Evolutionary conservation across 768 basidiomycete species (phyloP), one percentile per base, ranked within the genome.

Genomic region (Rubroboletus pulcherrimus): DNA sequence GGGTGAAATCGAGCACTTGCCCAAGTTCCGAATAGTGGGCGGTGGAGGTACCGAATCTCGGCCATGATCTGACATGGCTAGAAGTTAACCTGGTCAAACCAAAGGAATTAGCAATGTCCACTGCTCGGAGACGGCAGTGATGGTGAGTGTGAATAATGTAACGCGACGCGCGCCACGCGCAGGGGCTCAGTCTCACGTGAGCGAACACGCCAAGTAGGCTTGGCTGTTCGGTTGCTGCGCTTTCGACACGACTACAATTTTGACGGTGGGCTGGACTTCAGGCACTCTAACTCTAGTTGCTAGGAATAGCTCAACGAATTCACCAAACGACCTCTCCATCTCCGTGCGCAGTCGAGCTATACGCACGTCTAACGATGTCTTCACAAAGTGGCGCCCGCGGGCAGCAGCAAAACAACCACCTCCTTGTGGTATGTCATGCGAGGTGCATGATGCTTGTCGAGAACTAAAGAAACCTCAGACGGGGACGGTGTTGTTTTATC

Each of bases 401-500:
- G 31, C 71, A 72, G 42, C 69, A 72, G 53, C 70, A 74, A 51
- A 63, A 60, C 21, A 70, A 56, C 30, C 69, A 52, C 41, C 59
- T 74, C 47, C 67, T 69, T 10, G 71, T 73, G 39, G 71, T 72
- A 63, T 55, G 73, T 63, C 43, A 34, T 54, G 34, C 44, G 6
- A 33, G 42, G 12, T 37, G 19, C 31, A 38, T 55, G 52, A 37
- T 49, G 7, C 17, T 24, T 30, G 33, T 58, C n/a, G 30, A 35
- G 5, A 31, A 37, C 57, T 61, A 19, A 63, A 55, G 47, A 26
- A 30, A 9, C 26, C 39, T 51, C 64, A 92, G 91, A 80, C 73
- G 37, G 86, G 81, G 43, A 90, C 91, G 8, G 89, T 94, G 8
- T 67, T 79, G 12, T 95, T 95, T 73, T 95, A 95, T 68, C 82